Evolutionary conservation across 2,329 filamentous ascomycete species (phyloP).

Genomic region (Metarhizium rileyi): DNA sequence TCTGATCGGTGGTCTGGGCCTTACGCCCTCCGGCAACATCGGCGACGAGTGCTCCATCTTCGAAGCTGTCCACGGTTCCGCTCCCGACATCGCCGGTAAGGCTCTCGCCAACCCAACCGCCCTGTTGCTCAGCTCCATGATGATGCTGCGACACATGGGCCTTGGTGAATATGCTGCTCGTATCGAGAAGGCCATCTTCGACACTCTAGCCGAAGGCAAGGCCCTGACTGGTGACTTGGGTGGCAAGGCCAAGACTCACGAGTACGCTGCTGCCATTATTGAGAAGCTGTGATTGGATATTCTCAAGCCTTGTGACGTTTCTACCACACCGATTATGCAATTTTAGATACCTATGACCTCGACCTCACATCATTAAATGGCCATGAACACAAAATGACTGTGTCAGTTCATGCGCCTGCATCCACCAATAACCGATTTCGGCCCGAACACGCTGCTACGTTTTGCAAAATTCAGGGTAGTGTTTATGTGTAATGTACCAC

Average conservation of each 20-base stretch:
- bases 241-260: slow-evolving; percentile 88
- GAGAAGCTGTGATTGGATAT: slow-evolving; percentile 40
- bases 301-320: background rate
- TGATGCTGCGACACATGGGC: slow-evolving; percentile 99
- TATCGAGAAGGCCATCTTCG: slow-evolving; percentile 94
- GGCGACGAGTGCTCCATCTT: slow-evolving; percentile 99
- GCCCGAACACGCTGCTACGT: slow-evolving; percentile 3
- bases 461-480: slow-evolving; percentile 14
- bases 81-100: slow-evolving; percentile 94
- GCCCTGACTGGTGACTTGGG: slow-evolving; percentile 90
- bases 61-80: slow-evolving; percentile 96
- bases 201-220: slow-evolving; percentile 93
- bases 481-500: slow-evolving; percentile 21
- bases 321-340: background rate
- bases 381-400: background rate
- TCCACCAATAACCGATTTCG: slow-evolving; percentile 2
- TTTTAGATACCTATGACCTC: slow-evolving; percentile 3
- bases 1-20: slow-evolving; percentile 92
- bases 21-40: slow-evolving; percentile 97
- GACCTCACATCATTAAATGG: background rate
- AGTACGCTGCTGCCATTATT: slow-evolving; percentile 92
- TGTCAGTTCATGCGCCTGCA: background rate
- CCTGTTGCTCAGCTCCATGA: slow-evolving; percentile 88
- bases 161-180: slow-evolving; percentile 71
- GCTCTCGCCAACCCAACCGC: slow-evolving; percentile 95